Evolutionary conservation across 2,329 filamentous ascomycete species (phyloP).

Genomic region (Ophiobolus disseminans): DNA sequence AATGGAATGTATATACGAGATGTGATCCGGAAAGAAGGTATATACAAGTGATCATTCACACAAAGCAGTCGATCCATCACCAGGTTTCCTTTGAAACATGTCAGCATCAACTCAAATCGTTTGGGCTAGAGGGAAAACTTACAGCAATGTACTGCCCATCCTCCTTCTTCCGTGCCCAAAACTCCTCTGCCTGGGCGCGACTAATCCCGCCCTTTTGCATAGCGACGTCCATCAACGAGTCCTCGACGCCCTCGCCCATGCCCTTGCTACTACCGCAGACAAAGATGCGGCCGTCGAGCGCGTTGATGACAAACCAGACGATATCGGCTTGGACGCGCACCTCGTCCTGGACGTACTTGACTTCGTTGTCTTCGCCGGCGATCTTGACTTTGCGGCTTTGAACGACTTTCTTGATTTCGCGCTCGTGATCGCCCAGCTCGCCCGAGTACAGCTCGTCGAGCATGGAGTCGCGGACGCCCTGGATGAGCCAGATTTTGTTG

Average conservation of each 20-base stretch:
- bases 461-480: constrained; percentile 90
- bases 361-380: constrained; percentile 61
- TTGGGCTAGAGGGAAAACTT: constrained; percentile 25
- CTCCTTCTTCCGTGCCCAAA: constrained; percentile 91
- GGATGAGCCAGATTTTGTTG: constrained; percentile 97
- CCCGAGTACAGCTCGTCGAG: constrained; percentile 96
- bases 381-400: constrained; percentile 58
- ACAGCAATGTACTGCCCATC: constrained; percentile 93
- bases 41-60: background rate
- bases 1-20: background rate
- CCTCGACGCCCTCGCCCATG: constrained; percentile 96
- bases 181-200: constrained; percentile 79
- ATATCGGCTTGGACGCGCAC: constrained; percentile 89
- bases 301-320: constrained; percentile 98
- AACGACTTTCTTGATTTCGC: constrained; percentile 57
- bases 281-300: constrained; percentile 93
- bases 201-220: constrained; percentile 92
- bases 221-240: constrained; percentile 84
- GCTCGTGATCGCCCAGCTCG: constrained; percentile 78
- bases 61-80: too few species aligned
- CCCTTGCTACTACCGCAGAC: constrained; percentile 95
- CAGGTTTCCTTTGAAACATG: background rate
- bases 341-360: constrained; percentile 95
- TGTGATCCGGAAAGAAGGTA: background rate
- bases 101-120: background rate